A percentile compares a stretch with the other conserved stretches of the same genome.
phyloP scores from a whole-genome alignment of 2,329 filamentous ascomycete species.

The Penicillium sp. region DNA sequence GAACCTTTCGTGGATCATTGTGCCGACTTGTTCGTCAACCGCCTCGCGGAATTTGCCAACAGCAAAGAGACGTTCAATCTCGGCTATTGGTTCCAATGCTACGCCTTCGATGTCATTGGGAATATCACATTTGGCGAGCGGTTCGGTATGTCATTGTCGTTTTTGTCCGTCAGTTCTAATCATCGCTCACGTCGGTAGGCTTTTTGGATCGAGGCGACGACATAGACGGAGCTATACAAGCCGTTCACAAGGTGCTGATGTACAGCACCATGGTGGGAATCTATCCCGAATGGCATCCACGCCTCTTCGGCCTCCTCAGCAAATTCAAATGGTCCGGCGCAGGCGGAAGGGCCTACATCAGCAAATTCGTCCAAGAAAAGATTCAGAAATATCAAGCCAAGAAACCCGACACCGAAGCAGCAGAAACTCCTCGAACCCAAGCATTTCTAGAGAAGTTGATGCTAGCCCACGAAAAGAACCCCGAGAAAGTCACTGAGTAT shows the following conservation, averaged over 20 bases:
- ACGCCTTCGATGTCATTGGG: slow-evolving; percentile 51
- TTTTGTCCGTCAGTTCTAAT: too few relatives aligned
- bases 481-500: slow-evolving; percentile 45
- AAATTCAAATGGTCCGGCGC: slow-evolving; percentile 35
- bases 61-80: slow-evolving; percentile 38
- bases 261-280: slow-evolving; percentile 49
- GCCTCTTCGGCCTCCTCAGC: slow-evolving; percentile 35
- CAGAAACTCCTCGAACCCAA: slow-evolving; percentile 25
- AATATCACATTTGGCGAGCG: slow-evolving; percentile 49
- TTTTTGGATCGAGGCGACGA: slow-evolving; percentile 53
- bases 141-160: slow-evolving; percentile 23
- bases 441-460: slow-evolving; percentile 50
- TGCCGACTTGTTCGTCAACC: slow-evolving; percentile 43
- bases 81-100: slow-evolving; percentile 42
- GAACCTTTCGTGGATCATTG: slow-evolving; percentile 55
- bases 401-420: slow-evolving; percentile 7
- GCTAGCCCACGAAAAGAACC: slow-evolving; percentile 44
- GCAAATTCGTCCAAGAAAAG: slow-evolving; percentile 36
- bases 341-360: slow-evolving; percentile 35
- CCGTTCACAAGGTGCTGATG: slow-evolving; percentile 37
- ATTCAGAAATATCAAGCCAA: slow-evolving; percentile 8
- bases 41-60: slow-evolving; percentile 43
- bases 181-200: slow-evolving; percentile 36
- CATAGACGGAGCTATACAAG: slow-evolving; percentile 46
- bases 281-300: slow-evolving; percentile 44